Percentiles rank a stretch among this genome's conserved stretches.
phyloP scores from a whole-genome alignment of 768 basidiomycete genomes.

The Amanita brunnescens region DNA sequence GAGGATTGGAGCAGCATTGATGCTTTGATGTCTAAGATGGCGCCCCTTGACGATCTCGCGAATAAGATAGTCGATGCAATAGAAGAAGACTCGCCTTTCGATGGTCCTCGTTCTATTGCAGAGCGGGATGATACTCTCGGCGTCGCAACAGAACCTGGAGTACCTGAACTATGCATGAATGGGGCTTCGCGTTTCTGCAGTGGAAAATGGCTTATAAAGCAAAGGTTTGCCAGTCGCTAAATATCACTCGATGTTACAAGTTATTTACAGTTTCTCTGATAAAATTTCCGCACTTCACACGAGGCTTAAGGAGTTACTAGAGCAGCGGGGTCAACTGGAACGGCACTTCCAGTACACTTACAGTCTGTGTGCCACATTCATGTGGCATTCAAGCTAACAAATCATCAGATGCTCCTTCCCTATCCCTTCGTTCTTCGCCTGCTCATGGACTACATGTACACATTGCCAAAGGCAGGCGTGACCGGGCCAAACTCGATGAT shows the following conservation, averaged over 20 bases:
- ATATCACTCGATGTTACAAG: background rate
- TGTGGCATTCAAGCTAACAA: background rate
- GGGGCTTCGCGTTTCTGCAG: slow-evolving; percentile 23
- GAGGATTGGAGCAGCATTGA: slow-evolving; percentile 51
- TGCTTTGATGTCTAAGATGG: slow-evolving; percentile 43
- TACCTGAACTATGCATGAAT: background rate
- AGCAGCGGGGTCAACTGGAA: slow-evolving; percentile 45
- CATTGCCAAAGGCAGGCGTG: slow-evolving; percentile 54
- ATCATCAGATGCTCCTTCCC: slow-evolving; percentile 52
- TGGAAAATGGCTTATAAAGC: slow-evolving; percentile 53
- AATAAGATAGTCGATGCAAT: slow-evolving; percentile 46
- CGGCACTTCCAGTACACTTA: slow-evolving; percentile 41
- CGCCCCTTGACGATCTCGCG: slow-evolving; percentile 43
- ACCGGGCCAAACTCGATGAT: slow-evolving; percentile 38
- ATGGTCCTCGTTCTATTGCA: background rate
- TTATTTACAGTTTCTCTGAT: slow-evolving; percentile 47
- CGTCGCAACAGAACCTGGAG: background rate
- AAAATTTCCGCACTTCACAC: slow-evolving; percentile 42
- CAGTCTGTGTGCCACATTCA: slow-evolving; percentile 26
- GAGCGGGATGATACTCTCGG: slow-evolving; percentile 5
- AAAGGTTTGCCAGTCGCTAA: slow-evolving; percentile 37
- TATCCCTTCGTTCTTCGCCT: slow-evolving; percentile 62
- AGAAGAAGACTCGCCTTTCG: slow-evolving; percentile 11
- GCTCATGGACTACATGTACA: slow-evolving; percentile 73
- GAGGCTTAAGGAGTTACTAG: slow-evolving; percentile 34